Conservation (phyloP, 2,329 filamentous ascomycete species). For the Fusarium sp. region DNA sequence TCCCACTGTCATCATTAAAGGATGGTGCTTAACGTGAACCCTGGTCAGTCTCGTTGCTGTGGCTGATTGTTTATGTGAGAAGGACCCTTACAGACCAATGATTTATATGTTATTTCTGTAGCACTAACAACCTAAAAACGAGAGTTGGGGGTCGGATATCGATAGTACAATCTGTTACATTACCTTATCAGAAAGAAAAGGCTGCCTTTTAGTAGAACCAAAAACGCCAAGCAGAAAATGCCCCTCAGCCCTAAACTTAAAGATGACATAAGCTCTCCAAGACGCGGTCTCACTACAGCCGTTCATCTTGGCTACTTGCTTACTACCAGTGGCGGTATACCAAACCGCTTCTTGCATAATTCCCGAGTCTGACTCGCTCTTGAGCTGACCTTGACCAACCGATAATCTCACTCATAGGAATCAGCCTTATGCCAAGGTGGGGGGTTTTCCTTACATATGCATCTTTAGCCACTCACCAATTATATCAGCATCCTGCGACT, state of each 20-base stretch:
- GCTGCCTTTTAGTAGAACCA: neutral
- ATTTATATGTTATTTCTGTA: neutral
- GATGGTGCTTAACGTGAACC: slow-evolving; percentile 28
- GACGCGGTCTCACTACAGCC: slow-evolving; percentile 4
- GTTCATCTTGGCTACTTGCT: slow-evolving; percentile 1
- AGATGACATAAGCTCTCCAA: slow-evolving; percentile 13
- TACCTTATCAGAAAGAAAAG: neutral
- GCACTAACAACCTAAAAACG: neutral
- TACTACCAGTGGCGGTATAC: slow-evolving; percentile 11
- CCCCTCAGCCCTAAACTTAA: slow-evolving; percentile 31
- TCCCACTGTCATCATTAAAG: slow-evolving; percentile 36
- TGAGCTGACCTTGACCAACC: slow-evolving; percentile 9
- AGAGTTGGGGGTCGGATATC: neutral
- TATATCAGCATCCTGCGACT: neutral
- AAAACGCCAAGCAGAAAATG: slow-evolving; percentile 9
- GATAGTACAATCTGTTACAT: neutral
- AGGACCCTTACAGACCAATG: neutral
- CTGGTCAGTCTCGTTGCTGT: slow-evolving; percentile 12
- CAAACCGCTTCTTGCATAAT: slow-evolving; percentile 13
- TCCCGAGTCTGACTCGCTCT: slow-evolving; percentile 9
- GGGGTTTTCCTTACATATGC: neutral
- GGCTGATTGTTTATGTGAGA: slow-evolving; percentile 22
- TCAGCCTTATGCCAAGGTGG: slow-evolving; percentile 22
- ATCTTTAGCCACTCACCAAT: slow-evolving; percentile 3
- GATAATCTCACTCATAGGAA: slow-evolving; percentile 12